Evolutionary conservation across 805 yeast genomes (phyloP), one percentile per base, ranked within the genome.

Genomic region (Kregervanrija delftensis): DNA sequence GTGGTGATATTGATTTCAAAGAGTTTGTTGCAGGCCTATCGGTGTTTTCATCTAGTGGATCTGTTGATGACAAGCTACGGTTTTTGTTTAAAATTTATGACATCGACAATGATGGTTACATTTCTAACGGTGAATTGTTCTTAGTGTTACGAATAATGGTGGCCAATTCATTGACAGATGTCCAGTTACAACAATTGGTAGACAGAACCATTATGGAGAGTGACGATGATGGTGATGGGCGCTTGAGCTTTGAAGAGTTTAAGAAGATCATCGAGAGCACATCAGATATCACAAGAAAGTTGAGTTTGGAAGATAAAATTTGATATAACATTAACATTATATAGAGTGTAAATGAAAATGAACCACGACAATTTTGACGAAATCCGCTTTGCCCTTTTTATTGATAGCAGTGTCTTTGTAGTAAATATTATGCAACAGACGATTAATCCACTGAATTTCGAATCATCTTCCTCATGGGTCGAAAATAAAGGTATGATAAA

Each of bases 101-200:
- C 60, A 88, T 93, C 50, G 99, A 93, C 64, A 74, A 88, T 45
- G 99, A 93, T 61, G 99, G 99, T 0, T 89, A 59, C 60, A 87
- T 93, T 33, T 90, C 97, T 3, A 91, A 91, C 60, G 99, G 99
- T 17, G 99, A 93, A 65, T 65, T 93, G 45, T 93, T 83, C 57
- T 73, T 91, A 35, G 98, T 93, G 35, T 71, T 93, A 67, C 86
- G 93, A 65, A 86, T 87, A 78, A 93, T 93, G 99, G 99, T 95
- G 28, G 99, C 98, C 1, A 83, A 80, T 54, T 89, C 93, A 58
- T 67, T 95, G 46, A 83, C 80, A 49, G 95, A 86, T 47, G 79
- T 78, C 28, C 96, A 93, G 57, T 72, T 93, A 45, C 99, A 93
- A 63, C 98, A 95, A 64, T 78, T 93, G 43, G 97, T 91, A n/a